Evolutionary conservation across 1,284 basidiomycete species (phyloP), one percentile per base, ranked within the genome.

Genomic region (Ganoderma lingzhi): DNA sequence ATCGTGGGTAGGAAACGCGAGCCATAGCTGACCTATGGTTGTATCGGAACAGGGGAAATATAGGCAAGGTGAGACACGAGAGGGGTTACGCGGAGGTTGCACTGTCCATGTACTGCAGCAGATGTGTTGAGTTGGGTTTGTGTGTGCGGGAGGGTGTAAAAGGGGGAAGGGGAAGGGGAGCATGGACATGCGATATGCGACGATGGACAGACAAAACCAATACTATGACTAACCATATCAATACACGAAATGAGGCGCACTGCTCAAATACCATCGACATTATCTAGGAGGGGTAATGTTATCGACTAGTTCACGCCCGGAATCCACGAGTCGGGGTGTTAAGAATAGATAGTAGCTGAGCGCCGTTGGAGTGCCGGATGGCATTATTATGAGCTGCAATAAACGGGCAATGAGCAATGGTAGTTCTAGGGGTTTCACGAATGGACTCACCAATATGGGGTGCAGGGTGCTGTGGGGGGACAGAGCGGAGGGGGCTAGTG

Each of bases 271-370:
- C 62, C 71, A 69, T 74, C 71, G 62, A 75, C 67, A 76, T 76
- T 76, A 79, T 77, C 77, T 78, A 73, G 73, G 68, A 53, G 71
- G 75, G 62, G 76, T 72, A 71, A 65, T 73, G 71, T 69, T 74
- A 66, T 15, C 67, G 68, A 70, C 68, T 70, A 70, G 73, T 62
- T 67, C 68, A 66, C 65, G 73, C 68, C 70, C 75, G 77, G 60
- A 71, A 74, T 62, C 69, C 70, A 65, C 73, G 64, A 71, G 70
- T 75, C 53, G 78, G 76, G 23, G 78, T 70, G 75, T 80, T 81
- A 69, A 81, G 76, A 41, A 81, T 80, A 70, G 80, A 80, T 65
- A 81, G 76, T 69, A 81, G 73, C 62, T 79, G 78, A 59, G 78
- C 76, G 72, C 79, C 78, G 69, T 74, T 73, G 32, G 71, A 61